These are phyloP conservation scores for Xylaria cubensis DNA, from an alignment of 495 filamentous ascomycete genomes.

Conservation along the genomic window DNA sequence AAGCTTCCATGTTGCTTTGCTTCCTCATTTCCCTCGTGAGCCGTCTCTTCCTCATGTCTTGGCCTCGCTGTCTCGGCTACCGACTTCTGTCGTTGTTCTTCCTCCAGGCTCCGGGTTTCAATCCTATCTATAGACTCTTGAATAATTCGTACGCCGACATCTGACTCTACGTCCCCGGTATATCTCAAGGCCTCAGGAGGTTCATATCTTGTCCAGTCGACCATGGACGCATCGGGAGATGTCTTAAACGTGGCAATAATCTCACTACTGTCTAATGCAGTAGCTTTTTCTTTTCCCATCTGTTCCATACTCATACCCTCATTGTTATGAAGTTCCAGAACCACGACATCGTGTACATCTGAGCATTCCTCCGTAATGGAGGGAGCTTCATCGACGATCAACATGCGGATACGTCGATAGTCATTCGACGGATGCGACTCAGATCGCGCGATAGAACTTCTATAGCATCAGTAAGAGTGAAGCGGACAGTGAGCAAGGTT, in stretches of 20 bases:
- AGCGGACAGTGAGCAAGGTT: background rate
- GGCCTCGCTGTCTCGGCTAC: slow-evolving; percentile 33
- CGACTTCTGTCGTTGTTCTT: background rate
- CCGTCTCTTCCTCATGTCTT: slow-evolving; percentile 27
- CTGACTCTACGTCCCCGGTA: slow-evolving; percentile 32
- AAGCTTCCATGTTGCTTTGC: slow-evolving; percentile 26
- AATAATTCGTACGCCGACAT: slow-evolving; percentile 40
- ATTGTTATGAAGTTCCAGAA: slow-evolving; percentile 8
- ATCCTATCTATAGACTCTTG: slow-evolving; percentile 43
- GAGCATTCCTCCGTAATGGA: slow-evolving; percentile 27
- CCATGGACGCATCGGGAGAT: slow-evolving; percentile 8
- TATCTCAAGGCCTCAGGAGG: slow-evolving; percentile 42
- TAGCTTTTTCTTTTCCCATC: slow-evolving; percentile 38
- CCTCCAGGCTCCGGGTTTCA: slow-evolving; percentile 36
- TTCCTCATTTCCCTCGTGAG: slow-evolving; percentile 24
- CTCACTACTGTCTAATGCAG: background rate
- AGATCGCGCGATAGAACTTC: background rate
- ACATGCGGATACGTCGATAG: slow-evolving; percentile 20
- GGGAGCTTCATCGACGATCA: slow-evolving; percentile 26
- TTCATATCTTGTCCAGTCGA: slow-evolving; percentile 45
- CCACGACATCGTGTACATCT: background rate
- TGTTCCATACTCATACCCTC: slow-evolving; percentile 16
- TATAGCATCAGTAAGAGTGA: background rate
- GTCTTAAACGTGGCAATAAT: background rate
- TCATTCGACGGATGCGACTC: background rate